Conservation (phyloP, 1,284 basidiomycete species). For the Ganoderma leucocontextum region DNA sequence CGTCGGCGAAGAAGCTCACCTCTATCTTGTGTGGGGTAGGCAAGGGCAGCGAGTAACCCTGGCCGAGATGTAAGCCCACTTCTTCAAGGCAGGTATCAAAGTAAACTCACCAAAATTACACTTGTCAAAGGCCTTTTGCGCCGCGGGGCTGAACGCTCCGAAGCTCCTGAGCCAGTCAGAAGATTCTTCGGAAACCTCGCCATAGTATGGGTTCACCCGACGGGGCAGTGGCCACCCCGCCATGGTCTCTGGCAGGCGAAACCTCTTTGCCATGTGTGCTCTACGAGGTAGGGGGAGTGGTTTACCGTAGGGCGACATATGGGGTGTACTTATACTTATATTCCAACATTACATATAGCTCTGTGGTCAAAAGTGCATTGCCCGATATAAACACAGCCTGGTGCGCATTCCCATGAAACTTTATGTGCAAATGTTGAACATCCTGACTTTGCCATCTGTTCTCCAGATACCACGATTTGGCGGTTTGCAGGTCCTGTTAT, state of each 20-base stretch:
- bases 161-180: conserved; percentile 15
- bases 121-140: conserved; percentile 33
- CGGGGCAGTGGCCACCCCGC: conserved; percentile 3
- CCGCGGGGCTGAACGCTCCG: conserved; percentile 26
- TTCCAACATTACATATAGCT: too few species aligned
- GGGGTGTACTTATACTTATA: background rate
- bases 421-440: too few species aligned
- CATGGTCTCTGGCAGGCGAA: conserved; percentile 8
- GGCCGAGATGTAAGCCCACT: too few species aligned
- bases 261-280: background rate
- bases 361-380: too few species aligned
- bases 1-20: conserved; percentile 13
- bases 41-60: conserved; percentile 34
- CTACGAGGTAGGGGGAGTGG: background rate
- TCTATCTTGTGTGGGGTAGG: conserved; percentile 22
- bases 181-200: background rate
- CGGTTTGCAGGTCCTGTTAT: too few species aligned
- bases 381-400: too few species aligned
- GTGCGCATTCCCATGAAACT: too few species aligned
- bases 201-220: conserved; percentile 8
- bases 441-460: too few species aligned
- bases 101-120: conserved; percentile 36
- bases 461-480: too few species aligned
- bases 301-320: background rate
- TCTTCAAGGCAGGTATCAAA: too few species aligned